Evolutionary conservation across 106 monocot genomes (phyloP).

Genomic region (Platanthera guangdongensis): DNA sequence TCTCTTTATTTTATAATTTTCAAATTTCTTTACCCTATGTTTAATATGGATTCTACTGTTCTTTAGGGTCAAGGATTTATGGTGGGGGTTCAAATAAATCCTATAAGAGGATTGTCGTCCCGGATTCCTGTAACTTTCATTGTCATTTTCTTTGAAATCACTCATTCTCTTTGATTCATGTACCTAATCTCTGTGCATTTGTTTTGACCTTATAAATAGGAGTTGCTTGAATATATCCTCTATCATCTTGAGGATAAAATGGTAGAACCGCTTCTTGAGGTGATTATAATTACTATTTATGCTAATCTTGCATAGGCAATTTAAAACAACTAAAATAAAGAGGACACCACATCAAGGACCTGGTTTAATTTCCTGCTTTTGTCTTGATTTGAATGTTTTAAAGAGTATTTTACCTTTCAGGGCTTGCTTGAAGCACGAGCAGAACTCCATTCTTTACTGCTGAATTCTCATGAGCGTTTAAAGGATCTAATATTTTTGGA

Average conservation of each 20-base stretch:
- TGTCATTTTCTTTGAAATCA: neutral
- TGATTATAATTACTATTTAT: conserved; percentile 6
- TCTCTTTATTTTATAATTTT: conserved; percentile 1
- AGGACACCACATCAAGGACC: neutral
- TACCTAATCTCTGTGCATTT: conserved; percentile 8
- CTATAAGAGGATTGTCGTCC: conserved; percentile 79
- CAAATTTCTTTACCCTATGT: neutral
- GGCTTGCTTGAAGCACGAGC: conserved; percentile 77
- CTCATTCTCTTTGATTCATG: neutral
- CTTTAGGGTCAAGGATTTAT: conserved; percentile 93
- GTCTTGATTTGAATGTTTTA: neutral
- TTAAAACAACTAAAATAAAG: neutral
- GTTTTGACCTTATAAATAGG: conserved; percentile 26
- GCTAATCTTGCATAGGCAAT: neutral
- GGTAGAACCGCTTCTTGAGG: conserved; percentile 86
- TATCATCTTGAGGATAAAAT: conserved; percentile 73
- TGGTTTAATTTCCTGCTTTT: conserved; percentile 3
- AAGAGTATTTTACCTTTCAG: conserved; percentile 27
- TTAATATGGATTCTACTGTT: conserved; percentile 12
- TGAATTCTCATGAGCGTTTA: conserved; percentile 61
- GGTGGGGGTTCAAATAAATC: conserved; percentile 97
- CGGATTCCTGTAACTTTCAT: conserved; percentile 62
- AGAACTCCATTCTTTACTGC: conserved; percentile 64
- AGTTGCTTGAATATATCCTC: conserved; percentile 57
- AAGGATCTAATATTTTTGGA: conserved; percentile 95